A percentile compares a stretch with the other conserved stretches of the same genome.
Evolutionary conservation across 768 basidiomycete species (phyloP).

Genomic region (Tylopilus felleus): DNA sequence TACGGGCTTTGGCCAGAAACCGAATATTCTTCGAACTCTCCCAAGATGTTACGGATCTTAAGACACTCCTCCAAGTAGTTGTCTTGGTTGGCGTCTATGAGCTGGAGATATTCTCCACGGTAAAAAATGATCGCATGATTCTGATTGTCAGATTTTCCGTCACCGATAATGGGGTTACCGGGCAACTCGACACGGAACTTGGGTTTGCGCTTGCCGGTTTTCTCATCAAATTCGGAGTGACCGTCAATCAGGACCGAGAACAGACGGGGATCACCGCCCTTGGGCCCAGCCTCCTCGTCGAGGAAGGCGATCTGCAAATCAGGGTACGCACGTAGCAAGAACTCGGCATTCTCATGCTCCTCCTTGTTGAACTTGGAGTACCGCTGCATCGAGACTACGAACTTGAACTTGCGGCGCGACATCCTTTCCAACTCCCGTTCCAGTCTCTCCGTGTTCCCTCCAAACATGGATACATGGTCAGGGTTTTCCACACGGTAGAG

Average conservation of each 20-base stretch:
- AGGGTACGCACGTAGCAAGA: slow-evolving; percentile 95
- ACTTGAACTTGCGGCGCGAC: slow-evolving; percentile 98
- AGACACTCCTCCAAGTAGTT: slow-evolving; percentile 99
- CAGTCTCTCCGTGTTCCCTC: slow-evolving; percentile 92
- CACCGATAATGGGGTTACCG: slow-evolving; percentile 97
- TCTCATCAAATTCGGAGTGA: slow-evolving; percentile 91
- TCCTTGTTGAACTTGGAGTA: slow-evolving; percentile 99
- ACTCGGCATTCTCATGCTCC: slow-evolving; percentile 97
- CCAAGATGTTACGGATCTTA: slow-evolving; percentile 96
- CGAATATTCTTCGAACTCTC: slow-evolving; percentile 94
- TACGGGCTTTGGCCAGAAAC: slow-evolving; percentile 93
- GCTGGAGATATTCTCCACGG: slow-evolving; percentile 97
- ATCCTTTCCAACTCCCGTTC: slow-evolving; percentile 96
- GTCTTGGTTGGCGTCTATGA: slow-evolving; percentile 99
- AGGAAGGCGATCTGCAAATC: slow-evolving; percentile 98
- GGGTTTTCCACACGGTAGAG: slow-evolving; percentile 99
- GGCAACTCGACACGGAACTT: slow-evolving; percentile 98
- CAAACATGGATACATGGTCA: slow-evolving; percentile 92
- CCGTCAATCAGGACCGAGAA: slow-evolving; percentile 96
- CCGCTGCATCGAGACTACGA: slow-evolving; percentile 97
- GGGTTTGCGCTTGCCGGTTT: slow-evolving; percentile 84
- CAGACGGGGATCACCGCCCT: slow-evolving; percentile 82
- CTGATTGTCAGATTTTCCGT: slow-evolving; percentile 99
- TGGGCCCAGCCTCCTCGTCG: slow-evolving; percentile 90
- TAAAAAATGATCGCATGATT: slow-evolving; percentile 99